Evolutionary conservation across 1,284 basidiomycete species (phyloP).

Genomic region (Cystobasidium slooffiae): DNA sequence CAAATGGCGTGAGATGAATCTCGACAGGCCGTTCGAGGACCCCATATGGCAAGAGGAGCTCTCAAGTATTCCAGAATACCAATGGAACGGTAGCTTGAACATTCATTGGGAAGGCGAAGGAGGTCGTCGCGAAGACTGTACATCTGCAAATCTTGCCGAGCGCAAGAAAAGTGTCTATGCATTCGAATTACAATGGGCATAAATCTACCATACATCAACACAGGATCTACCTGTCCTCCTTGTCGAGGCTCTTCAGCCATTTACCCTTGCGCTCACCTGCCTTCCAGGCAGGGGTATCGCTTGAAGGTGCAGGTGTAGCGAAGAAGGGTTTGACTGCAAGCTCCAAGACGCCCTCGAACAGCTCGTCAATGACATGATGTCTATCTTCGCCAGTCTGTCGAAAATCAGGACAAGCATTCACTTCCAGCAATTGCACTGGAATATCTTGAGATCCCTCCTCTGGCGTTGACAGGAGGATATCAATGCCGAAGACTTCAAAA

Average conservation of each 20-base stretch:
- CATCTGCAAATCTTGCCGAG: conserved; percentile 20
- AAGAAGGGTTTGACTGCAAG: conserved; percentile 45
- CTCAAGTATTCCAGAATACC: too few relatives aligned
- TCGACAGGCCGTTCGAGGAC: conserved; percentile 14
- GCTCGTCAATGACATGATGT: conserved; percentile 59
- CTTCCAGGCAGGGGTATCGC: conserved; percentile 13
- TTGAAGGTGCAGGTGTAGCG: background rate
- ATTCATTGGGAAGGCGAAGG: conserved; percentile 37
- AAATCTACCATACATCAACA: background rate
- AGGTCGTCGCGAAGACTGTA: background rate
- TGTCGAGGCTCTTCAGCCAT: conserved; percentile 38
- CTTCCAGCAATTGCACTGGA: conserved; percentile 29
- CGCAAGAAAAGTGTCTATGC: conserved; percentile 35
- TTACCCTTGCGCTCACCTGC: conserved; percentile 25
- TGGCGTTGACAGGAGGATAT: conserved; percentile 69
- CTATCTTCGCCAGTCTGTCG: conserved; percentile 87
- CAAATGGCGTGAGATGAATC: conserved; percentile 33
- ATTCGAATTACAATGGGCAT: conserved; percentile 37
- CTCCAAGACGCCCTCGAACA: conserved; percentile 43
- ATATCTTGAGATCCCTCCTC: background rate
- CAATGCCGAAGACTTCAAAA: conserved; percentile 92
- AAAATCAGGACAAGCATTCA: conserved; percentile 78
- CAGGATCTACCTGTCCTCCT: background rate
- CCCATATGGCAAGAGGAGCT: conserved; percentile 3
- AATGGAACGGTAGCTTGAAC: conserved; percentile 26